Conservation (phyloP, 2,329 filamentous ascomycete genomes). For the Scedosporium boydii region DNA sequence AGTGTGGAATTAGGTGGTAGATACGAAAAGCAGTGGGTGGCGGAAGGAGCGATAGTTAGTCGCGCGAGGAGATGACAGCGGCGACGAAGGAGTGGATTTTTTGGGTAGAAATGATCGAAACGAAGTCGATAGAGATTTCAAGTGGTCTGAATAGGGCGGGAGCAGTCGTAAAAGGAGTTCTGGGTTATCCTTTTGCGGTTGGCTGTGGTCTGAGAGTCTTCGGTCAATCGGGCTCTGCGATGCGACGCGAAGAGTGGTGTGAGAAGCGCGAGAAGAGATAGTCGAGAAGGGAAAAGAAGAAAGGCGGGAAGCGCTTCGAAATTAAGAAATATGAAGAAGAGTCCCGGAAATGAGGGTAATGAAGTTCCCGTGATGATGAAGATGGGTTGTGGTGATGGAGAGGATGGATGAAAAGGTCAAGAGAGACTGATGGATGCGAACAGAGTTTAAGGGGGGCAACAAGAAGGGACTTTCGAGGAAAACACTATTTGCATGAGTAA, state of each 20-base stretch:
- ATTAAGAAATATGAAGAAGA: slow-evolving; percentile 1
- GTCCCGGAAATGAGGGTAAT: slow-evolving; percentile 10
- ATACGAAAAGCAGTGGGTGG: slow-evolving; percentile 12
- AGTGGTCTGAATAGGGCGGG: not conserved
- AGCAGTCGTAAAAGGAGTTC: not conserved
- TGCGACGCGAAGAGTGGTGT: not conserved
- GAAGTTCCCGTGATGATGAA: slow-evolving; percentile 8
- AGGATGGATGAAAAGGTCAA: slow-evolving; percentile 6
- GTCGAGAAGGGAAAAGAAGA: not conserved
- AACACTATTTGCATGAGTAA: not conserved
- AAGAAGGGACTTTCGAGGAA: not conserved
- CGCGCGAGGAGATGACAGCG: not conserved
- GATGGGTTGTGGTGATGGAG: slow-evolving; percentile 3
- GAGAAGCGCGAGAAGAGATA: not conserved
- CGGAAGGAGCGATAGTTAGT: not conserved
- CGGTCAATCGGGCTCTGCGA: not conserved
- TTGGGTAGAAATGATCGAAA: not conserved
- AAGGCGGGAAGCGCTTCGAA: not conserved
- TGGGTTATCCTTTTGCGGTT: not conserved
- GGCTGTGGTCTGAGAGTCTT: not conserved
- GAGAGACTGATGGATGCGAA: not conserved
- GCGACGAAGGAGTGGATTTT: not conserved
- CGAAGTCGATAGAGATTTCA: not conserved
- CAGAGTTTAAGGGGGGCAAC: not conserved
- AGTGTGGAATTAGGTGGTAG: slow-evolving; percentile 13